Conservation (phyloP, 441 rosid species). For the Euphorbia corollata region DNA sequence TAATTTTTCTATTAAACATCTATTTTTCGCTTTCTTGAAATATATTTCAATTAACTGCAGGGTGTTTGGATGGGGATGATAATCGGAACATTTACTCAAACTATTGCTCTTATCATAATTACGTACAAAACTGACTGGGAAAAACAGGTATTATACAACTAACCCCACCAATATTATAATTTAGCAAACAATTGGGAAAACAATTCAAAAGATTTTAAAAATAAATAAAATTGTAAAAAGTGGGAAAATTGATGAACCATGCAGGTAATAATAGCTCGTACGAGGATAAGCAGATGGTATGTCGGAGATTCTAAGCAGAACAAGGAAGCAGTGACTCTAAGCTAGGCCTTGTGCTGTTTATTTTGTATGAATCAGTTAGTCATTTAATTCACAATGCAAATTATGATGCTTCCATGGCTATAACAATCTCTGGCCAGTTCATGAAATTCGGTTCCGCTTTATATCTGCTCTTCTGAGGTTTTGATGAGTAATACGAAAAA, state of each 20-base stretch:
- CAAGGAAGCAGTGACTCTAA: neutral
- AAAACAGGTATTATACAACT: no score
- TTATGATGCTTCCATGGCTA: no score
- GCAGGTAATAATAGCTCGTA: conserved; percentile 20
- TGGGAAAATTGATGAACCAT: neutral
- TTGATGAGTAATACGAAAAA: no score
- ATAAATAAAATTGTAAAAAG: conserved; percentile 20
- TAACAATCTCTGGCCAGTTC: no score
- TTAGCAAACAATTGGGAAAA: no score
- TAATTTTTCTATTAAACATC: neutral
- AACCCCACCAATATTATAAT: no score
- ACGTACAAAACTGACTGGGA: conserved; percentile 65
- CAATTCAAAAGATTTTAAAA: no score
- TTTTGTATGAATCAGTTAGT: neutral
- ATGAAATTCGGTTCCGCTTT: no score
- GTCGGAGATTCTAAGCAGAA: conserved; percentile 21
- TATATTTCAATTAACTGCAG: conserved; percentile 21
- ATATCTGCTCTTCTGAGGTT: no score
- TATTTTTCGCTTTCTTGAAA: neutral
- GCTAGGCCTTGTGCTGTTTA: neutral
- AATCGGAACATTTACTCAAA: conserved; percentile 44
- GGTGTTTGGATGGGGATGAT: conserved; percentile 68
- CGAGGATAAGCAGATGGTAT: conserved; percentile 33
- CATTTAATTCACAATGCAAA: no score
- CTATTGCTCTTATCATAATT: conserved; percentile 35